Evolutionary conservation across 768 basidiomycete species (phyloP), one percentile per base, ranked within the genome.

Genomic region (Serendipita indica): DNA sequence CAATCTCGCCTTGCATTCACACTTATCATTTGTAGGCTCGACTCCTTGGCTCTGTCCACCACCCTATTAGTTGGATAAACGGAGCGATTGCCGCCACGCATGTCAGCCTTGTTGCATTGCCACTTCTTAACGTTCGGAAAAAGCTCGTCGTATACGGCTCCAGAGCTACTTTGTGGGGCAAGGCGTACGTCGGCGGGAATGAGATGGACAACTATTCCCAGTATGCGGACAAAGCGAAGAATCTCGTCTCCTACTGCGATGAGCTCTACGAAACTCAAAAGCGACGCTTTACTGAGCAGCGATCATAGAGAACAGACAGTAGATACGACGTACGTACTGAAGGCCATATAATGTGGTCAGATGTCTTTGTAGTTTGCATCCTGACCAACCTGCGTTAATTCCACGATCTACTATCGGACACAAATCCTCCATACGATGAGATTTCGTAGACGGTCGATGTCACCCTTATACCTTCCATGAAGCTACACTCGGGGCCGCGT

Each of bases 21-120:
- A 30, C 12, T 61, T 46, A 54, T 35, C 2, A 12, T 37, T 27
- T 27, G 2, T 63, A 90, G 88, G 84, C 75, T 30, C 84, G 89
- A 16, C 66, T 77, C 22, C 66, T 82, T 32, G 86, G 85, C 58
- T 89, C 86, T 2, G 73, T 73, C 1, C 71, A 84, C 64, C 86
- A 87, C 63, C 72, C 80, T 13, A 84, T 88, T 46, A 63, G 67
- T 0, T 67, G 80, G 4, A 78, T 75, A 70, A 82, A 82, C 65
- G 82, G 81, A 7, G 83, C 88, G 3, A 71, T 85, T 60, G 75
- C 84, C 4, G 75, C 79, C 1, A 79, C 83, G 3, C 79, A 89
- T 66, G 67, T 84, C n/a, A 71, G 77, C 0, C 77, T 91, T n/a
- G 77, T 77, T 14, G 78, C 81, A 2, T 62, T 81, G 0, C 63